Base-by-base conservation (phyloP, 1,284 basidiomycete genomes). In the Malassezia sympodialis region DNA sequence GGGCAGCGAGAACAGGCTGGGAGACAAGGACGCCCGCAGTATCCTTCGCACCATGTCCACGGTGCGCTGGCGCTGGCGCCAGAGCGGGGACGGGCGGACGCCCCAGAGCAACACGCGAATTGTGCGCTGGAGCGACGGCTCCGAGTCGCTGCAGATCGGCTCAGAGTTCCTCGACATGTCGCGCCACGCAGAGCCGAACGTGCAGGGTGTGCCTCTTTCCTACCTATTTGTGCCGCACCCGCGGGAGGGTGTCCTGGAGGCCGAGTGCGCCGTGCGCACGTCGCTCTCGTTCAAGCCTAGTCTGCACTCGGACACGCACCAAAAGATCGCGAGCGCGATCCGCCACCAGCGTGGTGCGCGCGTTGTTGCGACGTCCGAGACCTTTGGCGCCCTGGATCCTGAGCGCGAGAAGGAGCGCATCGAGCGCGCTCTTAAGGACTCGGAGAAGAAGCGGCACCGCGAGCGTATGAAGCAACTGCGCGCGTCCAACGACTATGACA, bases 191-290 rank as follows among this genome's bases (percentile, higher is more conserved):
- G 64, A 71, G 44, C 31, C 49, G 21, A 46, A 39, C 14, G 44
- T 42, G 2, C 35, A 45, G n/a, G 49, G 49, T 10, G 57, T 65
- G 27, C 65, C 66, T 8, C 57, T 75, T 7, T 71, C 87, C 8
- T 93, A 91, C 76, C 83, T 91, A 58, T 87, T 90, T 58, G 87
- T 88, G 11, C 88, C 90, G 65, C 88, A 93, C 77, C 84, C 86
- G 66, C 83, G 85, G 47, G 86, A 86, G 6, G 83, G 86, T 60
- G 82, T 93, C 19, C 79, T 90, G 35, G 88, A 91, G 75, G 81
- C 87, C 21, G 88, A 91, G 74, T 83, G 84, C 1, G 79, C 86
- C 58, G 80, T 93, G 58, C 85, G 86, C 1, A 89, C 88, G 28
- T 83, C 84, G 65, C 84, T 93, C 80, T 81, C 84, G 17, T 79